A percentile compares a stretch with the other conserved stretches of the same genome.
phyloP scores from a whole-genome alignment of 306 rosid species.

The Cucumis cinereus region DNA sequence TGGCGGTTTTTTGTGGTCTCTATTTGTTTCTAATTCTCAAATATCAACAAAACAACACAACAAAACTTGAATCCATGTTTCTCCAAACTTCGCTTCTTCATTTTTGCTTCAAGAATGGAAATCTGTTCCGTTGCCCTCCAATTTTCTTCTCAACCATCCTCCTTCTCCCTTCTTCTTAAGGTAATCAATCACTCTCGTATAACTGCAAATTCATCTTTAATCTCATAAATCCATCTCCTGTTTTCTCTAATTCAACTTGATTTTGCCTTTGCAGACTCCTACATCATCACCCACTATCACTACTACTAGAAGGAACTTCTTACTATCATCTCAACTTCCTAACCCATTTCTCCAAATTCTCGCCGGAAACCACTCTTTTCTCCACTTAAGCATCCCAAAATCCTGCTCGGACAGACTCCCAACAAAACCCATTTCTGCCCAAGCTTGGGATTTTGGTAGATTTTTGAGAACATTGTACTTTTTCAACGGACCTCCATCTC shows the following conservation, averaged over 20 bases:
- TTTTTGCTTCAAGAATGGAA: background rate
- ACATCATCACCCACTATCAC: slow-evolving; percentile 28
- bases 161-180: background rate
- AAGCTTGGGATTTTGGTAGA: slow-evolving; percentile 82
- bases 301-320: slow-evolving; percentile 21
- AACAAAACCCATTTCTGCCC: slow-evolving; percentile 35
- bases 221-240: background rate
- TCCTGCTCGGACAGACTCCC: slow-evolving; percentile 21
- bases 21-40: background rate
- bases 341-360: slow-evolving; percentile 63
- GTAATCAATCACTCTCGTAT: background rate
- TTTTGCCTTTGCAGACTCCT: slow-evolving; percentile 39
- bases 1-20: background rate
- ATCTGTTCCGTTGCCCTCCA: background rate
- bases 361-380: slow-evolving; percentile 24
- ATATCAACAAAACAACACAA: background rate
- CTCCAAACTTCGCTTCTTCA: background rate
- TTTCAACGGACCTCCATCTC: slow-evolving; percentile 77
- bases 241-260: background rate
- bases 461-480: slow-evolving; percentile 61
- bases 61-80: background rate
- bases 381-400: slow-evolving; percentile 18
- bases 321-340: slow-evolving; percentile 32
- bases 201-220: background rate
- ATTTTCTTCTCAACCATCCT: background rate